phyloP scores from a whole-genome alignment of 306 rosid species.

The Cotoneaster glaucophyllus region DNA sequence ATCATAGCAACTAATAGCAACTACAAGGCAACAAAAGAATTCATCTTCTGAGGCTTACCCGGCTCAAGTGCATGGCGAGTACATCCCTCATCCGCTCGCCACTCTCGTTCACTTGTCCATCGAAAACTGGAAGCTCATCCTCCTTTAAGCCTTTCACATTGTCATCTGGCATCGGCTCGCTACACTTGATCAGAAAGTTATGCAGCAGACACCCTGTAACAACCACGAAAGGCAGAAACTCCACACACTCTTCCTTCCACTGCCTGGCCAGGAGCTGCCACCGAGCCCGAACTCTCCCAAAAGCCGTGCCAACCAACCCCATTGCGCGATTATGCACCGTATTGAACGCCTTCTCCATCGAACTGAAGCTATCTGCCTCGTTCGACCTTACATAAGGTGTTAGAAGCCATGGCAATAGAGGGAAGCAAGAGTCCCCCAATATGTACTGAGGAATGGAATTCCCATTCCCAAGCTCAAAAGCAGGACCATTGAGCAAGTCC shows the following conservation, averaged over 20 bases:
- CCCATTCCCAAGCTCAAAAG: slow-evolving; percentile 41
- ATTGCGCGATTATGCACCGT: slow-evolving; percentile 45
- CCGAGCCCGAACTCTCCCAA: slow-evolving; percentile 38
- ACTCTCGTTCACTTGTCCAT: slow-evolving; percentile 48
- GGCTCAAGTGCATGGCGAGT: slow-evolving; percentile 63
- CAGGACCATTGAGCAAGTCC: slow-evolving; percentile 54
- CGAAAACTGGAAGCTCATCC: slow-evolving; percentile 26
- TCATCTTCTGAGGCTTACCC: slow-evolving; percentile 51
- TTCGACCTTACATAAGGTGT: slow-evolving; percentile 55
- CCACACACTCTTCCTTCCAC: slow-evolving; percentile 64
- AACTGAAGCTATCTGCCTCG: slow-evolving; percentile 50
- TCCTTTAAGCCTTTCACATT: slow-evolving; percentile 17
- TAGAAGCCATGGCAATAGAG: slow-evolving; percentile 75
- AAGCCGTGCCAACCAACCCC: slow-evolving; percentile 45
- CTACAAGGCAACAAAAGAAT: background rate
- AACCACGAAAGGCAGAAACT: slow-evolving; percentile 61
- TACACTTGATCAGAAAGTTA: slow-evolving; percentile 60
- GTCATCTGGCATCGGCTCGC: slow-evolving; percentile 35
- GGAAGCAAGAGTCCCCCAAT: slow-evolving; percentile 68
- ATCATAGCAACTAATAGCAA: background rate
- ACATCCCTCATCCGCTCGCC: slow-evolving; percentile 57
- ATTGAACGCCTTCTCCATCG: slow-evolving; percentile 46
- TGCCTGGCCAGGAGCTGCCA: slow-evolving; percentile 62
- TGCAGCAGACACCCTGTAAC: slow-evolving; percentile 71
- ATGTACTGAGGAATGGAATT: slow-evolving; percentile 58